Evolutionary conservation across 192 early-diverging fungal species (phyloP).

Genomic region (Rhizophagus clarus): DNA sequence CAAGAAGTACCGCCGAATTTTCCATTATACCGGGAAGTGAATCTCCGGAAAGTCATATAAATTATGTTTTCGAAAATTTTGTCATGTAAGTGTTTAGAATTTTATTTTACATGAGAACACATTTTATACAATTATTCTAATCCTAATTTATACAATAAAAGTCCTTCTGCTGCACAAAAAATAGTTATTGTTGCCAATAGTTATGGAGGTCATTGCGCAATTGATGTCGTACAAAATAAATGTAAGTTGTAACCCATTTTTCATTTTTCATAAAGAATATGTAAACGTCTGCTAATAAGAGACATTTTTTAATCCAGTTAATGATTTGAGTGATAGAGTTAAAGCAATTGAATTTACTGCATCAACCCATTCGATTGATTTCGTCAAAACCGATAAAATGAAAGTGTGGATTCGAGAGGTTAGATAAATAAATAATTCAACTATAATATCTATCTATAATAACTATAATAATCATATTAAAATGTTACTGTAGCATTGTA

Average conservation of each 20-base stretch:
- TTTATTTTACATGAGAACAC: background rate
- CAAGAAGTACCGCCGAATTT: conserved; percentile 5
- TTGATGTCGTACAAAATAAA: conserved; percentile 15
- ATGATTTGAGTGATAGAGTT: conserved; percentile 13
- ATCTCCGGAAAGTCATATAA: conserved; percentile 12
- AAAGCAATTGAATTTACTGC: conserved; percentile 27
- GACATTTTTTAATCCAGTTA: background rate
- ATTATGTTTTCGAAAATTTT: conserved; percentile 27
- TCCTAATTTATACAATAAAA: background rate
- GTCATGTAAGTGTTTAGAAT: conserved; percentile 9
- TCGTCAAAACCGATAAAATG: conserved; percentile 1
- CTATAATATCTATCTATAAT: too few species aligned
- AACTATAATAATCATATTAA: too few species aligned
- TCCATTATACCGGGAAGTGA: conserved; percentile 25
- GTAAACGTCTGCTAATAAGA: background rate
- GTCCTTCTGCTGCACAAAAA: conserved; percentile 24
- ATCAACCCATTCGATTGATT: conserved; percentile 30
- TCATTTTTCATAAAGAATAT: background rate
- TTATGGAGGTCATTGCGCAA: conserved; percentile 30
- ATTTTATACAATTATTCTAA: background rate
- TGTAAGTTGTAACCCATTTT: conserved; percentile 10
- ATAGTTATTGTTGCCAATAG: conserved; percentile 31
- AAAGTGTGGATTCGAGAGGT: conserved; percentile 30
- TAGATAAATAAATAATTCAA: conserved; percentile 2
- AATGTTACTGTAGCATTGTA: conserved; percentile 31